A percentile compares a stretch with the other conserved stretches of the same genome.
Conservation (phyloP, 2,329 filamentous ascomycete genomes). For the Plenodomus tracheiphilus region DNA sequence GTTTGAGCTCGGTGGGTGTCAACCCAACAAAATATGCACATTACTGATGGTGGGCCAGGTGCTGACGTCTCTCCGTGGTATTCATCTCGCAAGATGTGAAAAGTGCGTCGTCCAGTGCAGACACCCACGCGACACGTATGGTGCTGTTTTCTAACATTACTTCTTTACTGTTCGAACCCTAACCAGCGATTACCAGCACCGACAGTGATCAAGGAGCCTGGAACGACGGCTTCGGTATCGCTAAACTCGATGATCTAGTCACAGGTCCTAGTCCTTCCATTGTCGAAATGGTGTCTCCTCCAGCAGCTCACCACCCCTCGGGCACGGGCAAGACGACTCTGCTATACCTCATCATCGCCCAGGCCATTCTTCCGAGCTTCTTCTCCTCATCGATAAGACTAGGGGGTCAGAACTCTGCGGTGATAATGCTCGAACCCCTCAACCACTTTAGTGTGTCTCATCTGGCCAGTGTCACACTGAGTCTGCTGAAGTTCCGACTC, state of each 20-base stretch:
- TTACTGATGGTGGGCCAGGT: conserved; percentile 36
- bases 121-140: no score
- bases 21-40: neutral
- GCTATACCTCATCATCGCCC: conserved; percentile 58
- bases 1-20: conserved; percentile 30
- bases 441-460: conserved; percentile 56
- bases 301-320: conserved; percentile 39
- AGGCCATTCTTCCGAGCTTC: conserved; percentile 54
- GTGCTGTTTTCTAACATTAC: no score
- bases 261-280: conserved; percentile 13
- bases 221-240: conserved; percentile 46
- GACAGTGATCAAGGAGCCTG: neutral
- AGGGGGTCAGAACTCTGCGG: conserved; percentile 48
- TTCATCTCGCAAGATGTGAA: conserved; percentile 14
- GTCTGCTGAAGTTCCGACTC: conserved; percentile 8
- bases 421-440: conserved; percentile 61
- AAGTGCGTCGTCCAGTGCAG: no score
- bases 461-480: conserved; percentile 47
- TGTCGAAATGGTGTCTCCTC: conserved; percentile 58
- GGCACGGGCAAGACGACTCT: conserved; percentile 62
- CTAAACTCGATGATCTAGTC: conserved; percentile 50
- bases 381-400: conserved; percentile 24
- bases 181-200: neutral
- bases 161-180: neutral
- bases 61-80: conserved; percentile 43